phyloP scores from a whole-genome alignment of 306 rosid species.

The Vicia sativa region DNA sequence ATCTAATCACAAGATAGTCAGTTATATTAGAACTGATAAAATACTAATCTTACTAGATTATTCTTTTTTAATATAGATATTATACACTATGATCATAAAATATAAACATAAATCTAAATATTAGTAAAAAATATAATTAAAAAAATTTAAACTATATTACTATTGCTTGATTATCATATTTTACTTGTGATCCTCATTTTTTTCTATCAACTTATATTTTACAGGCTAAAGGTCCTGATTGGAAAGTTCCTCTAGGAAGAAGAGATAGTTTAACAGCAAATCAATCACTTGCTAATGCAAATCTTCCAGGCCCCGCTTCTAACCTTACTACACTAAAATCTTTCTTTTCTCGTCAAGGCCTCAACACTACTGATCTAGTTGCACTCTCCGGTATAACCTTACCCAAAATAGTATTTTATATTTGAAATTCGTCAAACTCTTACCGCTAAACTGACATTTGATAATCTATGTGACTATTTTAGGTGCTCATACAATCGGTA shows the following conservation, averaged over 20 bases:
- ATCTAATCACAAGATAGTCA: no score
- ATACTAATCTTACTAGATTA: no score
- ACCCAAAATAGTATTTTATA: no score
- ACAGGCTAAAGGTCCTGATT: conserved; percentile 48
- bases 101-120: no score
- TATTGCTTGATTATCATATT: no score
- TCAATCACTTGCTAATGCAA: conserved; percentile 25
- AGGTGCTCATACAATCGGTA: conserved; percentile 53
- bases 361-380: conserved; percentile 54
- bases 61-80: no score
- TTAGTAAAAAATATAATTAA: no score
- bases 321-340: conserved; percentile 26
- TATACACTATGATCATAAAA: no score
- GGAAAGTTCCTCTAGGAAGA: conserved; percentile 59
- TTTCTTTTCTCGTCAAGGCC: conserved; percentile 26
- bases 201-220: not conserved
- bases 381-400: conserved; percentile 54
- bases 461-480: not conserved
- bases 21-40: no score
- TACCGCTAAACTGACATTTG: no score
- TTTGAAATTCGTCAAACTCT: no score
- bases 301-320: conserved; percentile 44
- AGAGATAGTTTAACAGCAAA: conserved; percentile 59
- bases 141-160: no score
- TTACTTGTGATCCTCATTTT: not conserved